phyloP scores from a whole-genome alignment of 2,329 filamentous ascomycete genomes.

The Colletotrichum destructivum region DNA sequence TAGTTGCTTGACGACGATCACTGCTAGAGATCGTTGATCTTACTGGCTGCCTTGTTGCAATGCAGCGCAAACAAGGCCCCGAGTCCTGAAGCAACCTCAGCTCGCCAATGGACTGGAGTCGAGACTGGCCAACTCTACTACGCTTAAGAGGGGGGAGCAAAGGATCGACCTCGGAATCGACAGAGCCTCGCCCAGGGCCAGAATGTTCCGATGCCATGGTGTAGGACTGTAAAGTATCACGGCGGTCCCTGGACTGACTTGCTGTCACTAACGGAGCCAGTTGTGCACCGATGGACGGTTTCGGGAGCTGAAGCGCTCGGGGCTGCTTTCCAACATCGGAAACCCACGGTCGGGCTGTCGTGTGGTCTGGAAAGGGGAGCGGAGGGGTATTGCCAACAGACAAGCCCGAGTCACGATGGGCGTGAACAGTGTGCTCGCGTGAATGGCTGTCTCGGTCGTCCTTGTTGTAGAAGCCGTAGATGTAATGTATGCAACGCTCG shows the following conservation, averaged over 20 bases:
- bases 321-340: conserved; percentile 47
- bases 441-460: conserved; percentile 68
- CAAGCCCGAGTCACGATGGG: conserved; percentile 61
- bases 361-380: conserved; percentile 53
- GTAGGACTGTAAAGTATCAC: conserved; percentile 58
- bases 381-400: conserved; percentile 57
- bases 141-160: conserved; percentile 69
- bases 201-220: conserved; percentile 59
- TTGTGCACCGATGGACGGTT: conserved; percentile 51
- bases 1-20: conserved; percentile 4
- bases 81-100: conserved; percentile 64
- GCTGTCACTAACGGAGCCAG: conserved; percentile 55
- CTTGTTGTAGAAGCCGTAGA: conserved; percentile 69
- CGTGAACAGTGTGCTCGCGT: conserved; percentile 59
- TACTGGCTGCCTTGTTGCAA: conserved; percentile 62
- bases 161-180: conserved; percentile 65
- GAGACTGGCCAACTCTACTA: conserved; percentile 66
- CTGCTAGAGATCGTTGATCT: conserved; percentile 42
- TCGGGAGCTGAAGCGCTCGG: conserved; percentile 58
- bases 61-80: conserved; percentile 68
- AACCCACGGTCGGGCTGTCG: conserved; percentile 52
- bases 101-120: conserved; percentile 71
- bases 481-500: conserved; percentile 69
- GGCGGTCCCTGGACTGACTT: conserved; percentile 55
- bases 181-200: conserved; percentile 54